A percentile compares a stretch with the other conserved stretches of the same genome.
These are phyloP conservation scores for Gracilaria caudata DNA, from an alignment of 23 red algal species.

Conservation along the genomic window DNA sequence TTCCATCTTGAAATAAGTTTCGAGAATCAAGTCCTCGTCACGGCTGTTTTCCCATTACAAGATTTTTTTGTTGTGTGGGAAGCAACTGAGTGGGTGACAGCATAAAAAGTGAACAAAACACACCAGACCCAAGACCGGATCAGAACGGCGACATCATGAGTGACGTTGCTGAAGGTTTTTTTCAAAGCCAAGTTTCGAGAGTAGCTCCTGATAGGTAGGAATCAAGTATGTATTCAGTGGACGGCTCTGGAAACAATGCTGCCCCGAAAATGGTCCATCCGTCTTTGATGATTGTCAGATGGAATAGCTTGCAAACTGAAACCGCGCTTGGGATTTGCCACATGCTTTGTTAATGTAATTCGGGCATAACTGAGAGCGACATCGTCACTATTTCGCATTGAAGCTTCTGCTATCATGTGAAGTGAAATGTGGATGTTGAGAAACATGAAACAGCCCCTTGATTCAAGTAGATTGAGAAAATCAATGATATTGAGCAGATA, in stretches of 20 bases:
- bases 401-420: too few relatives aligned
- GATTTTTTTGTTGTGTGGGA: too few relatives aligned
- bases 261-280: not conserved
- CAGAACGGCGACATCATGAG: not conserved
- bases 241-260: not conserved
- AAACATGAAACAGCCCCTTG: not conserved
- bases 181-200: not conserved
- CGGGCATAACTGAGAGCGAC: too few relatives aligned
- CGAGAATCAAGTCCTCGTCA: not conserved
- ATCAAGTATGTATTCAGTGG: not conserved
- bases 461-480: conserved; percentile 1
- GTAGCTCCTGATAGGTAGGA: not conserved
- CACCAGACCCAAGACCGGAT: too few relatives aligned
- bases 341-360: too few relatives aligned
- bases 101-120: not conserved
- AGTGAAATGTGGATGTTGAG: too few relatives aligned
- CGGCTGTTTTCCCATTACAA: not conserved
- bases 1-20: too few relatives aligned
- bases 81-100: not conserved
- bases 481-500: not conserved
- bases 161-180: not conserved
- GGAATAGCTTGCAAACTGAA: not conserved
- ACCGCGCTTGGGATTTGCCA: not conserved
- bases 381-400: too few relatives aligned
- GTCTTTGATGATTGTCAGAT: not conserved